Base-by-base conservation (phyloP, 768 basidiomycete genomes). In the Lenzites betulinus region DNA sequence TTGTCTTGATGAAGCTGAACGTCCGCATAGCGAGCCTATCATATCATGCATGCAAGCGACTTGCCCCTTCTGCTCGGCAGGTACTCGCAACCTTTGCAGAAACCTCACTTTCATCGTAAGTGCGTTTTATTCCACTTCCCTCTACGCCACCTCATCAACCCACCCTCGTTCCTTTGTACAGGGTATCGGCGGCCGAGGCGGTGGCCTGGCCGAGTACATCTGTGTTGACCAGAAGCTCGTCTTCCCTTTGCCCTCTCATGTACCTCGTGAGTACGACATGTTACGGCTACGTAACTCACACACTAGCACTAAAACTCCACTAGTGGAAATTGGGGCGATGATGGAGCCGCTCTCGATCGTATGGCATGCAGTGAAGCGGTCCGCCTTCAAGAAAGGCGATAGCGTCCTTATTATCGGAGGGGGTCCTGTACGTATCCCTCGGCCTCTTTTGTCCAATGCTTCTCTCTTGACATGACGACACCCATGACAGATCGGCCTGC, bases 271-370 rank as follows among this genome's bases (percentile, higher is more conserved):
- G 77, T 58, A 6, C 41, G 23, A 30, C 38, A 20, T 36, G 16
- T 28, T n/a, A 1, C 33, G 43, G 11, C 23, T n/a, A 39, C 4
- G 35, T 16, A 13, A 7, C 49, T 51, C 41, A 1, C 5, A n/a
- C 33, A 13, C 6, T n/a, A n/a, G n/a, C n/a, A n/a, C 20, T 35
- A 22, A 15, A 26, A 9, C 7, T 1, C 6, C 35, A n/a, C n/a
- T n/a, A 81, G 81, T 83, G 42, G 81, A 83, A 23, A 64, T 79
- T 11, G 81, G 78, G 1, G 81, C 81, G 2, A 74, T 77, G 62
- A 71, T 79, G 18, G 81, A 83, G 65, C 81, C 81, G 0, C 72
- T 83, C 6, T 73, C 79, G 1, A 78, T 83, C 2, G 79, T 78
- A 0, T 79, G 76, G 68, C 76, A 82, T 51, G 77, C 78, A 1